Evolutionary conservation across 2,329 filamentous ascomycete genomes (phyloP).

Genomic region (Cladosporium oxysporum): DNA sequence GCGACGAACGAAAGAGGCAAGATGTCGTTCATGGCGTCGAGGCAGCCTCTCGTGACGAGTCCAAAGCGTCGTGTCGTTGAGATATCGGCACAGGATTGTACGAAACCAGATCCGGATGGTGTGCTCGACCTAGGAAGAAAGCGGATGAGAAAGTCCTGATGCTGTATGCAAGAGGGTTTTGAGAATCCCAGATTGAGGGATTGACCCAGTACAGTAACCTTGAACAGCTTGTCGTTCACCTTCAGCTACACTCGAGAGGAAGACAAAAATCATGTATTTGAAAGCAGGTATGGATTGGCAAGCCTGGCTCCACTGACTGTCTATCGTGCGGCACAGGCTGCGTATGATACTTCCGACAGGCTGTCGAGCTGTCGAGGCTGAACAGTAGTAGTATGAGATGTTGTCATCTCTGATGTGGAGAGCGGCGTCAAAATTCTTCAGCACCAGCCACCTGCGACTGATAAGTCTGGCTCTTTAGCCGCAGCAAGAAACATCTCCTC

Average conservation of each 20-base stretch:
- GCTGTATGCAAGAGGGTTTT: neutral
- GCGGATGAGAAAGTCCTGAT: neutral
- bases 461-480: constrained; percentile 15
- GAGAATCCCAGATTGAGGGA: neutral
- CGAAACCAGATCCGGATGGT: neutral
- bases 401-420: constrained; percentile 6
- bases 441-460: constrained; percentile 8
- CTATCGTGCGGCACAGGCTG: neutral
- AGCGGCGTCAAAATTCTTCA: neutral
- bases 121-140: neutral
- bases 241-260: neutral
- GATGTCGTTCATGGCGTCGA: neutral
- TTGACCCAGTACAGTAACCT: neutral
- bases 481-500: neutral
- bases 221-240: neutral
- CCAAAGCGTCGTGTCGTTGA: neutral
- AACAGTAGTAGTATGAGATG: neutral
- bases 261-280: neutral
- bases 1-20: neutral
- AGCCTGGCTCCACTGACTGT: neutral
- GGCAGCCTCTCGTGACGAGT: neutral
- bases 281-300: neutral
- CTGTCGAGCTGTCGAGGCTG: neutral
- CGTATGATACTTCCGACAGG: no score
- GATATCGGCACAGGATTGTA: neutral